These are phyloP conservation scores for Xylariaceae sp. DNA, from an alignment of 2,329 filamentous ascomycete genomes.

Conservation along the genomic window DNA sequence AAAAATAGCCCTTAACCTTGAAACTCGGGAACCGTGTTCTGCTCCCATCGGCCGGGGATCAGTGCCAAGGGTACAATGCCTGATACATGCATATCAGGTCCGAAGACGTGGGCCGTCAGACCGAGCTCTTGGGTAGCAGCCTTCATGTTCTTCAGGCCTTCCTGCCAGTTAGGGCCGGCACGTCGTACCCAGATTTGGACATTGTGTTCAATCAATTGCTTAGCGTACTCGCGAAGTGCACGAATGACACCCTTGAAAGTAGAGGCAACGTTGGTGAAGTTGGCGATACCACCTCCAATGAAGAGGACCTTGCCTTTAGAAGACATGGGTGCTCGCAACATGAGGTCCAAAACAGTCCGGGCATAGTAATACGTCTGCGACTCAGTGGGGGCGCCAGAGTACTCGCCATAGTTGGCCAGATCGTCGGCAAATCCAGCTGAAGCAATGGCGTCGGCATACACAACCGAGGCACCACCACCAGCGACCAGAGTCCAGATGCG, in stretches of 20 bases:
- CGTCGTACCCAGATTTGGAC: slow-evolving; percentile 93
- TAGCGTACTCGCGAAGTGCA: slow-evolving; percentile 84
- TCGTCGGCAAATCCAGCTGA: slow-evolving; percentile 92
- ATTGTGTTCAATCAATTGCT: slow-evolving; percentile 88
- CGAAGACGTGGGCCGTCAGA: slow-evolving; percentile 63
- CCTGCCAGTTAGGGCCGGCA: slow-evolving; percentile 97
- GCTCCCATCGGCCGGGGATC: slow-evolving; percentile 59
- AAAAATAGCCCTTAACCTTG: slow-evolving; percentile 41
- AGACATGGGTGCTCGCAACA: slow-evolving; percentile 83
- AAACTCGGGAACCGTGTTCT: slow-evolving; percentile 60
- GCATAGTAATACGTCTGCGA: slow-evolving; percentile 99
- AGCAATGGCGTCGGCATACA: slow-evolving; percentile 98
- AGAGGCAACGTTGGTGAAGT: slow-evolving; percentile 99
- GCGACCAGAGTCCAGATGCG: slow-evolving; percentile 98
- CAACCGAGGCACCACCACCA: slow-evolving; percentile 98
- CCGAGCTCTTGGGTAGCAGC: slow-evolving; percentile 88
- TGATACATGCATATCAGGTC: slow-evolving; percentile 88
- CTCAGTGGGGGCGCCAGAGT: slow-evolving; percentile 97
- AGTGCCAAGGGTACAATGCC: slow-evolving; percentile 95
- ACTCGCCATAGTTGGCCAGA: slow-evolving; percentile 99
- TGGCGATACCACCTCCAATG: slow-evolving; percentile 99
- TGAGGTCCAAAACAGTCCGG: slow-evolving; percentile 91
- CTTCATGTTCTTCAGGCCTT: slow-evolving; percentile 99
- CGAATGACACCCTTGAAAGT: slow-evolving; percentile 99
- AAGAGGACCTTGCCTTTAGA: slow-evolving; percentile 97